A percentile compares a stretch with the other conserved stretches of the same genome.
phyloP scores from a whole-genome alignment of 192 early-diverging fungal species.

The Ambispora gerdemannii region DNA sequence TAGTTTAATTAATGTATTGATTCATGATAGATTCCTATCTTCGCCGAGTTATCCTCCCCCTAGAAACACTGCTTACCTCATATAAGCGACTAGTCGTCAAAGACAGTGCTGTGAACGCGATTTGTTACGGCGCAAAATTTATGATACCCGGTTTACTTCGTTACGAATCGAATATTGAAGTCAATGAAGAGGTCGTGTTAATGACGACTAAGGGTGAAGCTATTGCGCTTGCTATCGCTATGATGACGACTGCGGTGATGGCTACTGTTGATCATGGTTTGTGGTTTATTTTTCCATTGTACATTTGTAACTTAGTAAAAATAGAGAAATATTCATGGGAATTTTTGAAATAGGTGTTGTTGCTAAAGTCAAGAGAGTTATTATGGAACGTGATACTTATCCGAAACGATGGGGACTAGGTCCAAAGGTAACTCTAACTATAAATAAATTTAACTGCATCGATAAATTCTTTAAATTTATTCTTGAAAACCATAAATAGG shows the following conservation, averaged over 20 bases:
- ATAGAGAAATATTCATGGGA: too few species aligned
- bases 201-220: conserved; percentile 99
- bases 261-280: conserved; percentile 88
- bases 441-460: not conserved
- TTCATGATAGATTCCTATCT: conserved; percentile 75
- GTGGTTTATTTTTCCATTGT: not conserved
- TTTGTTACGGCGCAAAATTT: conserved; percentile 99
- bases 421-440: conserved; percentile 41
- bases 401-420: conserved; percentile 97
- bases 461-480: not conserved
- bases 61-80: conserved; percentile 87
- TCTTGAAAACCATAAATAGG: conserved; percentile 60
- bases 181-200: conserved; percentile 95
- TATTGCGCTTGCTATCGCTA: conserved; percentile 94
- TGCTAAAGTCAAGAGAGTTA: conserved; percentile 99
- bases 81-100: conserved; percentile 99
- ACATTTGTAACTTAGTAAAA: too few species aligned
- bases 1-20: not conserved
- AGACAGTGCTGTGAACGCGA: conserved; percentile 96
- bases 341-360: conserved; percentile 66
- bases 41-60: conserved; percentile 86
- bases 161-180: conserved; percentile 92
- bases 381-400: conserved; percentile 99
- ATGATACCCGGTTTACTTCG: conserved; percentile 98
- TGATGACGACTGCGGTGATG: conserved; percentile 98